phyloP scores from a whole-genome alignment of 179 eudicot species.

The Pouteria campechiana region DNA sequence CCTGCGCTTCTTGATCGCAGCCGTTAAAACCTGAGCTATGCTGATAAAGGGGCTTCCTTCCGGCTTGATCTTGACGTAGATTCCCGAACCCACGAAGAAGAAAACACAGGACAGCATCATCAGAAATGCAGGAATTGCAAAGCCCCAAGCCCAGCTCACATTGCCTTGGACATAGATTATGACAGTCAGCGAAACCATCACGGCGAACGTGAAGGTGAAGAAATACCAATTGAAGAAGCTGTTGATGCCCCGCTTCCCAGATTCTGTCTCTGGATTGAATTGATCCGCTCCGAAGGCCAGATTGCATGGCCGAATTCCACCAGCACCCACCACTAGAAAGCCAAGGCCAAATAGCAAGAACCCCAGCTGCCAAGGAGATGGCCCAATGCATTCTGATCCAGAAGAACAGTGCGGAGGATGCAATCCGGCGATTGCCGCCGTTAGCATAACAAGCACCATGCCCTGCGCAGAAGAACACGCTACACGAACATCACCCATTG shows the following conservation, averaged over 20 bases:
- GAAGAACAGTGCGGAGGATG: conserved; percentile 3
- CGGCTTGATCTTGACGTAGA: conserved; percentile 50
- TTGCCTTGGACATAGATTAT: conserved; percentile 59
- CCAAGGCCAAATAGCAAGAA: conserved; percentile 3
- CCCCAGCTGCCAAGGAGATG: conserved; percentile 8
- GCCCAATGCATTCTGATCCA: conserved; percentile 3
- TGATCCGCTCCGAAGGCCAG: conserved; percentile 23
- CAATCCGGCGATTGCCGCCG: conserved; percentile 7
- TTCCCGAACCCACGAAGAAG: conserved; percentile 49
- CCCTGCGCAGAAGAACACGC: too few relatives aligned
- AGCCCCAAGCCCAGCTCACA: conserved; percentile 56
- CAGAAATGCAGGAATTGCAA: conserved; percentile 50
- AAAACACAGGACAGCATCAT: conserved; percentile 52
- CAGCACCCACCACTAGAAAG: conserved; percentile 10
- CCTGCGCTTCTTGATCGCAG: conserved; percentile 41
- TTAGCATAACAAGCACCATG: conserved; percentile 6
- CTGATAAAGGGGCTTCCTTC: conserved; percentile 56
- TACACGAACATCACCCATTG: too few relatives aligned
- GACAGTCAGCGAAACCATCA: conserved; percentile 59
- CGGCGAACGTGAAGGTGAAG: conserved; percentile 65
- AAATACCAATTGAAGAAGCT: conserved; percentile 36
- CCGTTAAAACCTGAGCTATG: conserved; percentile 38
- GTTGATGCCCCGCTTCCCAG: conserved; percentile 11
- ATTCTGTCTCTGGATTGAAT: conserved; percentile 13
- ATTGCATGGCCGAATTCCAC: conserved; percentile 19